Evolutionary conservation across 768 basidiomycete species (phyloP), one percentile per base, ranked within the genome.

Genomic region (Macrolepiota albuminosa): DNA sequence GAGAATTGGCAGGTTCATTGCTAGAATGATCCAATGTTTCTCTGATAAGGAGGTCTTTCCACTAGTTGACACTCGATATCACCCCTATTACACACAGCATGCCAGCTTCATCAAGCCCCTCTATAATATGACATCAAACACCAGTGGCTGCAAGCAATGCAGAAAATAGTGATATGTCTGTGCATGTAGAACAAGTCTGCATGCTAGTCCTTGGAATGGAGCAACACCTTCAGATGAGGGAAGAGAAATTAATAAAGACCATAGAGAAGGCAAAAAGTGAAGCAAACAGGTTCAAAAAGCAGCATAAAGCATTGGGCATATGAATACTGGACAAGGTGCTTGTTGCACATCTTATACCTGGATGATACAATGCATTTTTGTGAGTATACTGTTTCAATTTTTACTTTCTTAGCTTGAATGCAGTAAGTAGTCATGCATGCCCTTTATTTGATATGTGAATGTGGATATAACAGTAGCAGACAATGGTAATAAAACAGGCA

Each of bases 1-100:
- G 85, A 89, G 56, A 88, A 91, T 67, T 93, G 91, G 91, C 88
- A 91, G 84, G 89, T 87, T 59, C 40, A 79, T 42, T 43, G 53
- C 31, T 65, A 61, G 5, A 54, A 60, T 51, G 61, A 63, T 40
- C 26, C 42, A n/a, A 34, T 9, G 1, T 18, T 16, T 31, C 46
- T 46, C 45, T 8, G 4, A 33, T 29, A 5, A 24, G 7, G 5
- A 29, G 9, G n/a, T 29, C 36, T 13, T 55, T 54, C 36, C 26
- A 31, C 50, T 24, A 75, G 76, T 67, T 68, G 21, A 64, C 70
- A 36, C 70, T 75, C 36, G 72, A 76, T 56, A 74, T 78, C 14
- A 58, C 73, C 9, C 67, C 72, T 2, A 56, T 65, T 49, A 29
- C 49, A 50, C 60, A 60, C 9, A 39, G n/a, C 36, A 49, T 47